These are phyloP conservation scores for Fusarium chuoi DNA, from an alignment of 2,329 filamentous ascomycete species.

Conservation along the genomic window DNA sequence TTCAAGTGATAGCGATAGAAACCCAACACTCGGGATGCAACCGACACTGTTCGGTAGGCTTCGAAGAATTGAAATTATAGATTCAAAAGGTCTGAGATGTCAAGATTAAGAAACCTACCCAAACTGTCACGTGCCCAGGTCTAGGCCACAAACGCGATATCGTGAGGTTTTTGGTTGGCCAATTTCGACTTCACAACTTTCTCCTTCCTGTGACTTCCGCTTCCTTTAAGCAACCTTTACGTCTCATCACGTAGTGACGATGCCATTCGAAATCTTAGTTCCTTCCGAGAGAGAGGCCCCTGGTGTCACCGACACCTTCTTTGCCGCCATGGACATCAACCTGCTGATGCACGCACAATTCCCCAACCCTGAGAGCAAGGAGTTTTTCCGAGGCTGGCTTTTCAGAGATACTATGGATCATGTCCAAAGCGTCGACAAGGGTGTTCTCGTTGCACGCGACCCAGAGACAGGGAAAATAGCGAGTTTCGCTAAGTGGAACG, in stretches of 20 bases:
- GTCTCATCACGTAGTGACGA: constrained; percentile 8
- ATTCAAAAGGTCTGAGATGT: neutral
- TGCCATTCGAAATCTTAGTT: constrained; percentile 43
- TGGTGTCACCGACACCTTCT: constrained; percentile 47
- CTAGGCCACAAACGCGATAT: constrained; percentile 19
- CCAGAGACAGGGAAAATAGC: constrained; percentile 42
- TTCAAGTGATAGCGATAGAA: neutral
- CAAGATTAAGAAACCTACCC: neutral
- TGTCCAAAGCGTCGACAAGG: constrained; percentile 41
- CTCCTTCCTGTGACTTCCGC: neutral
- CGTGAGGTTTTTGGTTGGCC: constrained; percentile 28
- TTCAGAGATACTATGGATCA: constrained; percentile 46
- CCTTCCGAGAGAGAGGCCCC: constrained; percentile 42
- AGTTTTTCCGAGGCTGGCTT: constrained; percentile 47
- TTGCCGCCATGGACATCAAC: constrained; percentile 54
- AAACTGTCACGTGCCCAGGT: constrained; percentile 20
- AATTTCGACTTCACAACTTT: constrained; percentile 6
- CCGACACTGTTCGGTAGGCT: neutral
- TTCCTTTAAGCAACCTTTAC: neutral
- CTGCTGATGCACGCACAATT: constrained; percentile 54
- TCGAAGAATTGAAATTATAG: neutral
- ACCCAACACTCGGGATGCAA: neutral
- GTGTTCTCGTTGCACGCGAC: constrained; percentile 50
- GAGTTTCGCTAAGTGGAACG: constrained; percentile 52
- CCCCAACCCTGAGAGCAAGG: constrained; percentile 46